These are phyloP conservation scores for Podila verticillata DNA, from an alignment of 192 early-diverging fungal species.

Conservation along the genomic window DNA sequence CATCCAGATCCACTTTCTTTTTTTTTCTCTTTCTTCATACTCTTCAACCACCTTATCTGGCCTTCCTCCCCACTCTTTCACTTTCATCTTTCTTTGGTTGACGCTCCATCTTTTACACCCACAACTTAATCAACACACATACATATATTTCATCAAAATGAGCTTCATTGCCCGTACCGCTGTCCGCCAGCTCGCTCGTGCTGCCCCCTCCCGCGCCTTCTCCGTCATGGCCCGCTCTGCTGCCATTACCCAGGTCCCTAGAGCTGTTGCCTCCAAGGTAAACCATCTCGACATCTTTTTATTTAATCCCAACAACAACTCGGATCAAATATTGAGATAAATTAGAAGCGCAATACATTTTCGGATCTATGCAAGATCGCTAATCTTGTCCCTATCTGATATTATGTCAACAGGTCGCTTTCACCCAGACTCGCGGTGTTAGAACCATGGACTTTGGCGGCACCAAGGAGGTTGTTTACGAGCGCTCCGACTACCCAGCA, in stretches of 20 bases:
- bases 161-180: slow-evolving; percentile 51
- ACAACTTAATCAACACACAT: not conserved
- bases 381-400: not conserved
- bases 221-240: slow-evolving; percentile 49
- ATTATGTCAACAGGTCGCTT: slow-evolving; percentile 15
- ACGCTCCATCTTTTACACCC: not conserved
- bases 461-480: slow-evolving; percentile 90
- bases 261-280: slow-evolving; percentile 51
- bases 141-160: slow-evolving; percentile 25
- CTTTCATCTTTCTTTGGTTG: not conserved
- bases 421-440: slow-evolving; percentile 76
- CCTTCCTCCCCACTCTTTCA: not conserved
- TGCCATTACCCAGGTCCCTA: slow-evolving; percentile 39
- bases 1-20: not conserved
- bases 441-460: slow-evolving; percentile 97
- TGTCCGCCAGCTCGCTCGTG: slow-evolving; percentile 50
- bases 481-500: slow-evolving; percentile 93
- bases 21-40: not conserved
- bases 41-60: not conserved
- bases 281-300: not conserved
- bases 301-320: not conserved
- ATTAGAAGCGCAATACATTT: too few species aligned
- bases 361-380: too few species aligned
- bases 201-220: slow-evolving; percentile 46
- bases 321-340: too few species aligned